Conservation (phyloP, 768 basidiomycete genomes). For the Phylloporus sp. region DNA sequence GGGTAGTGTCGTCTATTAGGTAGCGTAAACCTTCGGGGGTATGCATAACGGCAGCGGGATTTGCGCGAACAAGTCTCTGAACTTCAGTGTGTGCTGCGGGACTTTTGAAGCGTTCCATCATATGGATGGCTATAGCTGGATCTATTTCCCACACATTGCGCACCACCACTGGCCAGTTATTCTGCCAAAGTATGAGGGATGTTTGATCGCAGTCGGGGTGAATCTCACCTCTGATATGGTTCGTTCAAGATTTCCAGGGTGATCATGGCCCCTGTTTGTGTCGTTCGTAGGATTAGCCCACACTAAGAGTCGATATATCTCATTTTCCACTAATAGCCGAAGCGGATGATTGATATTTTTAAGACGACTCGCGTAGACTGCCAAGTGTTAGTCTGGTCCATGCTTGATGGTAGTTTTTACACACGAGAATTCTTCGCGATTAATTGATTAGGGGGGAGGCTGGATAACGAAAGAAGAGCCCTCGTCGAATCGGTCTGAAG, state of each 20-base stretch:
- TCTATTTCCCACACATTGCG: conserved; percentile 77
- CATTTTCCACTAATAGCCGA: conserved; percentile 84
- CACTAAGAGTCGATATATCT: conserved; percentile 77
- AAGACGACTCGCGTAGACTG: conserved; percentile 58
- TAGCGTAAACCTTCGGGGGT: conserved; percentile 77
- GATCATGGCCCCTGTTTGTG: conserved; percentile 57
- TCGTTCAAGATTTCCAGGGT: conserved; percentile 51
- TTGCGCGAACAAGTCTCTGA: conserved; percentile 64
- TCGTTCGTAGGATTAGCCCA: conserved; percentile 91
- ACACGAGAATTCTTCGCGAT: conserved; percentile 39
- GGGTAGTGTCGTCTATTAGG: conserved; percentile 70
- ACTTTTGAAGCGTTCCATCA: conserved; percentile 86
- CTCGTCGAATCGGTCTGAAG: conserved; percentile 70
- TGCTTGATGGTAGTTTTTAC: conserved; percentile 11
- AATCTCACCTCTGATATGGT: conserved; percentile 55
- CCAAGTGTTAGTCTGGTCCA: conserved; percentile 5
- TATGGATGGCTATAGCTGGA: conserved; percentile 76
- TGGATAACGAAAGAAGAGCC: conserved; percentile 53
- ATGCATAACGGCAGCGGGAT: conserved; percentile 63
- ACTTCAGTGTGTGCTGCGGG: conserved; percentile 66
- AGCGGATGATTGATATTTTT: conserved; percentile 68
- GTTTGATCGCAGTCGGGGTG: neutral
- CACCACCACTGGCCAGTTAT: conserved; percentile 61
- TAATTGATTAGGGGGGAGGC: conserved; percentile 51
- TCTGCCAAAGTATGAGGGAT: conserved; percentile 32